These are phyloP conservation scores for Epichloe hybrida DNA, from an alignment of 2,329 filamentous ascomycete species.

Conservation along the genomic window DNA sequence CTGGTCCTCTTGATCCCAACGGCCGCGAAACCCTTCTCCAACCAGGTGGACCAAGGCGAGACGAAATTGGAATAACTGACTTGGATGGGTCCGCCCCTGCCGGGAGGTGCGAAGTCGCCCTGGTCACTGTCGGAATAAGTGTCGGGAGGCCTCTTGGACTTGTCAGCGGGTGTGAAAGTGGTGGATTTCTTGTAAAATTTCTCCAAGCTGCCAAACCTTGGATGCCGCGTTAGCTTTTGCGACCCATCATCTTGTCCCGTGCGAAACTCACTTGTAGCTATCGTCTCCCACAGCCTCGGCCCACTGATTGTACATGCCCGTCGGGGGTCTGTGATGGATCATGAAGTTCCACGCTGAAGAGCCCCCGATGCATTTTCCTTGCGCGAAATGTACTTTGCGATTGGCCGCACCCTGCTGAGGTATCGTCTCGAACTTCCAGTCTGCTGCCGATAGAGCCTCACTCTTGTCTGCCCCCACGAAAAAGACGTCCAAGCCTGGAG, in stretches of 20 bases:
- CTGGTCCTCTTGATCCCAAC: slow-evolving; percentile 14
- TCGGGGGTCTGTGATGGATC: slow-evolving; percentile 20
- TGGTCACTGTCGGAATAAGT: no score
- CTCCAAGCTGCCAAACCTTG: slow-evolving; percentile 11
- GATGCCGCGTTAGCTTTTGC: neutral
- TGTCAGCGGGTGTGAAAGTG: slow-evolving; percentile 14
- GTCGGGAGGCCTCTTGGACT: slow-evolving; percentile 8
- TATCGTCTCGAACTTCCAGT: slow-evolving; percentile 19
- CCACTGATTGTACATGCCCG: slow-evolving; percentile 12
- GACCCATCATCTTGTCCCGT: neutral
- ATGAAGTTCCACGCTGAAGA: slow-evolving; percentile 24
- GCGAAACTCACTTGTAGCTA: no score
- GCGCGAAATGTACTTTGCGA: slow-evolving; percentile 21
- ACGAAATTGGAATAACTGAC: slow-evolving; percentile 16
- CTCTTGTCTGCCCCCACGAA: slow-evolving; percentile 10
- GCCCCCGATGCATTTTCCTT: slow-evolving; percentile 25
- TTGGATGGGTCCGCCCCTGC: slow-evolving; percentile 12
- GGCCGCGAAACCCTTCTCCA: slow-evolving; percentile 13
- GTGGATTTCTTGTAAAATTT: slow-evolving; percentile 15
- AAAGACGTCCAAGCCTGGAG: slow-evolving; percentile 12
- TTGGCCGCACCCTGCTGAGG: slow-evolving; percentile 10
- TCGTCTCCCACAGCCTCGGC: no score
- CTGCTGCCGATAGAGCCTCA: slow-evolving; percentile 10
- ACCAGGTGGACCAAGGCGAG: slow-evolving; percentile 9
- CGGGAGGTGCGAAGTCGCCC: neutral